Evolutionary conservation across 352 stramenopile genomes (phyloP), one percentile per base, ranked within the genome.

Genomic region (Phytophthora pseudosyringae): DNA sequence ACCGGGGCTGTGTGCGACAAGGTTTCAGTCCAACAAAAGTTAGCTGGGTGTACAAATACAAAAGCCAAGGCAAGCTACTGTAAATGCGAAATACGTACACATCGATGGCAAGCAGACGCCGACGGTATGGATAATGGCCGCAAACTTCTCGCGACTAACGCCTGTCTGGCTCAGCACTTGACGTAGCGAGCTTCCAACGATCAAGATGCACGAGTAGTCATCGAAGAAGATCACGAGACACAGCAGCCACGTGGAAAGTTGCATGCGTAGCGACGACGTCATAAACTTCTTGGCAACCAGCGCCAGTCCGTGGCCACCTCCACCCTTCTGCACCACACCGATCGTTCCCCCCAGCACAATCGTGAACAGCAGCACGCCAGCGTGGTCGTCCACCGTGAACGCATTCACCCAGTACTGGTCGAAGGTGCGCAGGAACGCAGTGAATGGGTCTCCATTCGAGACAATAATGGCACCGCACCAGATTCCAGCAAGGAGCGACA

Each of bases 141-240:
- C 89, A 54, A 97, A 96, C 54, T 97, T 97, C 49, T 95, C 89
- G 15, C 79, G 80, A 53, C 85, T 94, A 45, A 97, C 88, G 38
- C 89, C 83, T 1, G 85, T 94, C 53, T 94, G 74, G 53, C 81
- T 91, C 36, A 95, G 54, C 35, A 95, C 86, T 59, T 90, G 85
- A 28, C 86, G 86, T 46, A 95, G 73, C 50, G 88, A 94, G 70
- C 86, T 95, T 53, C 91, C 91, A 43, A 97, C 86, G 71, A 97
- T 97, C 15, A 97, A 67, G 44, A 96, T 96, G 63, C 84, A 96
- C 62, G 89, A 95, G 75, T 97, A 97, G 73, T 97, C 91, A 64
- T 97, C 91, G 59, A 97, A 97, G 79, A 97, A 97, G 67, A 97
- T 94, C 54, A 95, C 69, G 48, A 93, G 67, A 47, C 87, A 95